Evolutionary conservation across 2,329 filamentous ascomycete species (phyloP), one percentile per base, ranked within the genome.

Genomic region (Beauveria brongniartii): DNA sequence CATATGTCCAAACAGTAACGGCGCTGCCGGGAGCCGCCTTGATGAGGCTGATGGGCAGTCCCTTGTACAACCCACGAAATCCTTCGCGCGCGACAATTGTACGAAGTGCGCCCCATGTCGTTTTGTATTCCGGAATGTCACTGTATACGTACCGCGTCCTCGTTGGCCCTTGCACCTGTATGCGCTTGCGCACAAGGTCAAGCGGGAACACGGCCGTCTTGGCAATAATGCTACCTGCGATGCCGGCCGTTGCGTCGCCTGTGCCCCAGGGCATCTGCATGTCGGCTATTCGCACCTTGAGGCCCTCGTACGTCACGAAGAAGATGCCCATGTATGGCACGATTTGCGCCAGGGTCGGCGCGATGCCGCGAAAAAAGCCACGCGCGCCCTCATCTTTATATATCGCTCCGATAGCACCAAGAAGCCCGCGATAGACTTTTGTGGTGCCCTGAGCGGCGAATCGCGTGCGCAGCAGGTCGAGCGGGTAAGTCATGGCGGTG

Each of bases 281-380:
- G 6, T 70, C 69, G 7, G 78, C 77, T 51, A 93, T 73, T 0
- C 81, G 82, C 7, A 84, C 71, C 6, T 90, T 81, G 55, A 96
- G 76, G 10, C 82, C 80, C 74, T 99, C 94, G 76, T 97, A 99
- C 46, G 86, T 83, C 40, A 90, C 84, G 75, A 99, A 99, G 78
- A 99, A 97, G 2, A 96, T 80, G 16, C 94, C 94, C 94, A 99
- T 99, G 72, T 93, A 96, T 2, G 94, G 94, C 10, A 96, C 85
- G 54, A 97, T 94, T 77, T 97, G 92, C 28, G 81, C 88, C 24
- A 97, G 78, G 0, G 88, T 91, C 1, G 93, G 92, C 1, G 83
- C 83, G 40, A 96, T 78, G 3, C 94, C 94, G 54, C 91, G 89
- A 74, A 96, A 99, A 77, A 96, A 97, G 0, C 94, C 94, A 4